Percentiles rank a stretch among this genome's conserved stretches.
Conservation (phyloP, 257 asterid species). For the Anisodus acutangulus region DNA sequence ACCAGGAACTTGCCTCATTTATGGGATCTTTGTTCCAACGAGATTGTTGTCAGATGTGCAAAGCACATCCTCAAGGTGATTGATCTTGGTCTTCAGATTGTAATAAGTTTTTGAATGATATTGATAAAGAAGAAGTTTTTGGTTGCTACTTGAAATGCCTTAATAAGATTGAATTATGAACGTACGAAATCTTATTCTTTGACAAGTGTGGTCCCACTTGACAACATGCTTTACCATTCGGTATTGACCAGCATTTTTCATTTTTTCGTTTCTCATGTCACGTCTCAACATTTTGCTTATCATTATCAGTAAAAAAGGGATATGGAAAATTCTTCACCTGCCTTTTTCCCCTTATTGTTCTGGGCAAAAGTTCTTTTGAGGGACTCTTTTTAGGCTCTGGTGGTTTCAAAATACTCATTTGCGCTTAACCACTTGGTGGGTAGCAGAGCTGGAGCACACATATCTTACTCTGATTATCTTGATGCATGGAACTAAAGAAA, state of each 20-base stretch:
- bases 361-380: neutral
- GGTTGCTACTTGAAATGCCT: neutral
- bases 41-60: conserved; percentile 85
- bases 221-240: neutral
- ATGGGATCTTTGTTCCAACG: conserved; percentile 87
- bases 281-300: conserved; percentile 18
- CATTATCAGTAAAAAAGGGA: neutral
- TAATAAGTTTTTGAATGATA: neutral
- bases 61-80: conserved; percentile 89
- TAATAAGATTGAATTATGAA: neutral
- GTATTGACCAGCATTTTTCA: neutral
- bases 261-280: neutral
- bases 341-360: neutral
- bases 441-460: neutral
- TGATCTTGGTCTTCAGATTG: neutral
- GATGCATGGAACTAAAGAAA: neutral
- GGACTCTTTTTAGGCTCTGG: neutral
- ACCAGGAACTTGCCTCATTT: conserved; percentile 81
- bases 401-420: conserved; percentile 13
- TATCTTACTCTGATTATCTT: conserved; percentile 3
- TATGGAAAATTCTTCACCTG: neutral
- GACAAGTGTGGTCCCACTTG: conserved; percentile 3
- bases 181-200: neutral
- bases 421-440: neutral
- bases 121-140: neutral